Conservation (phyloP, 1,139 yeast species). For the Groenewaldozyma sp. region DNA sequence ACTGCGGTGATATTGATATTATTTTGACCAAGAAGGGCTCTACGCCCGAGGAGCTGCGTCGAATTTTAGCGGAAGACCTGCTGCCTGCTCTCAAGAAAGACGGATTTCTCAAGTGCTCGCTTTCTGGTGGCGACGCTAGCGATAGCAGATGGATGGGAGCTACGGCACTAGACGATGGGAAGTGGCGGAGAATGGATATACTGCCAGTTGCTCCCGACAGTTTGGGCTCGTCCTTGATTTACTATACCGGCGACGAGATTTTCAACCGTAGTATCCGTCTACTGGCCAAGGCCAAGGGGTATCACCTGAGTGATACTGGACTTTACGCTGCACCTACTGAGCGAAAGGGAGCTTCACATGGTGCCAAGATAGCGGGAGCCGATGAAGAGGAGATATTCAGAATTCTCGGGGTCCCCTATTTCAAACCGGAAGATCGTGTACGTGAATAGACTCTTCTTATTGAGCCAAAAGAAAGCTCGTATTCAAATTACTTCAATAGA, state of each 20-base stretch:
- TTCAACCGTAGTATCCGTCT: slow-evolving; percentile 45
- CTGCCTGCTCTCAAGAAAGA: slow-evolving; percentile 22
- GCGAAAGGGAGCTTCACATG: slow-evolving; percentile 14
- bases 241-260: slow-evolving; percentile 50
- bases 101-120: slow-evolving; percentile 31
- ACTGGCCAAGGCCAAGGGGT: slow-evolving; percentile 38
- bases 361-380: slow-evolving; percentile 35
- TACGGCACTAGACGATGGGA: slow-evolving; percentile 21
- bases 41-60: slow-evolving; percentile 22
- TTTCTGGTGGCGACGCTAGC: slow-evolving; percentile 17
- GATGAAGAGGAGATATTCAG: slow-evolving; percentile 43
- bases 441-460: background rate
- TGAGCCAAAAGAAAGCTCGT: background rate
- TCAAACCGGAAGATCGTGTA: slow-evolving; percentile 38
- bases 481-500: too few relatives aligned
- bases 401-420: slow-evolving; percentile 36
- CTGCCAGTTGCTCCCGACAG: slow-evolving; percentile 42
- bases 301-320: slow-evolving; percentile 43
- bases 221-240: slow-evolving; percentile 45
- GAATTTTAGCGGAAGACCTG: slow-evolving; percentile 25
- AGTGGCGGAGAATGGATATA: slow-evolving; percentile 50
- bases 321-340: slow-evolving; percentile 25
- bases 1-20: slow-evolving; percentile 53
- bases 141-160: slow-evolving; percentile 31
- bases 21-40: slow-evolving; percentile 35